These are phyloP conservation scores for Saturnispora besseyi DNA, from an alignment of 805 yeast genomes.

Conservation along the genomic window DNA sequence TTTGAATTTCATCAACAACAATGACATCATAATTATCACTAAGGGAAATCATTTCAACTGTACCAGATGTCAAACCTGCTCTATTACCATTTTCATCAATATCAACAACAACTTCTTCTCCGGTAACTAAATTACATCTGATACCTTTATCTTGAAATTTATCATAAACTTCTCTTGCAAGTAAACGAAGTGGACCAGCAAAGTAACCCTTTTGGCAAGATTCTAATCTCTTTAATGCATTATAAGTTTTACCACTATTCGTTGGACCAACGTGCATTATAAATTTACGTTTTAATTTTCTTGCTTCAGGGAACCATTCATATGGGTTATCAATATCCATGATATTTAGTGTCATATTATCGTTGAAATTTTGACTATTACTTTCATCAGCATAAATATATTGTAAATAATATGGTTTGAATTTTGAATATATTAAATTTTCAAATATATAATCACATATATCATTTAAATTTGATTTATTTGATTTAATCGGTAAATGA, in stretches of 20 bases:
- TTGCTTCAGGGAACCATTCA: slow-evolving; percentile 79
- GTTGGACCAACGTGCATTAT: slow-evolving; percentile 98
- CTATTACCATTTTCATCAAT: slow-evolving; percentile 58
- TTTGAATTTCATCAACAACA: slow-evolving; percentile 92
- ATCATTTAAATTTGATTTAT: slow-evolving; percentile 3
- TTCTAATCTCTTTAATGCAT: slow-evolving; percentile 63
- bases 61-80: slow-evolving; percentile 77
- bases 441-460: slow-evolving; percentile 21
- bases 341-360: slow-evolving; percentile 27
- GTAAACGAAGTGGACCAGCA: slow-evolving; percentile 87
- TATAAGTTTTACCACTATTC: slow-evolving; percentile 88
- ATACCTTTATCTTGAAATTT: slow-evolving; percentile 58
- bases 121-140: slow-evolving; percentile 80
- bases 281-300: slow-evolving; percentile 67
- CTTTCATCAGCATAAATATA: slow-evolving; percentile 22
- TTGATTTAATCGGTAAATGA: not conserved
- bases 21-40: slow-evolving; percentile 68
- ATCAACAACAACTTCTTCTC: slow-evolving; percentile 83
- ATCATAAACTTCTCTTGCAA: slow-evolving; percentile 89
- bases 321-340: slow-evolving; percentile 50
- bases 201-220: slow-evolving; percentile 68
- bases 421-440: slow-evolving; percentile 21
- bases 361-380: slow-evolving; percentile 28
- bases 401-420: slow-evolving; percentile 26
- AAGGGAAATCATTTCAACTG: slow-evolving; percentile 87